Conservation (phyloP, 179 eudicot genomes). For the Beta macrorhiza region DNA sequence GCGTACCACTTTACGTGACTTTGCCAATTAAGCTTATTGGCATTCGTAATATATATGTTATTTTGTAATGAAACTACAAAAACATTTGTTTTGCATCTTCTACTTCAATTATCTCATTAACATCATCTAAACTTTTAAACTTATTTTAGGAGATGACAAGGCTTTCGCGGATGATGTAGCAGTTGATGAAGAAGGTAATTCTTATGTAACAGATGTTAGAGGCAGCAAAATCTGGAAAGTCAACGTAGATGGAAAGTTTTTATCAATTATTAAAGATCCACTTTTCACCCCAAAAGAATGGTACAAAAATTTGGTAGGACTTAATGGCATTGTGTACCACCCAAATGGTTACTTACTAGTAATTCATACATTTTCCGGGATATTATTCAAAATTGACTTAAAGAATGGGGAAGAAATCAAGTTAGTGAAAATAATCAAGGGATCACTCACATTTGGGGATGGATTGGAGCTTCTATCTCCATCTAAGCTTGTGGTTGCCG, state of each 20-base stretch:
- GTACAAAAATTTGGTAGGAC: conserved; percentile 64
- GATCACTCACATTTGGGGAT: conserved; percentile 57
- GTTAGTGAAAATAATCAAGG: conserved; percentile 42
- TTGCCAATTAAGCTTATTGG: no score
- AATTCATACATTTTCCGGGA: conserved; percentile 64
- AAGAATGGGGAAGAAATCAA: conserved; percentile 39
- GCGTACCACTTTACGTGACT: no score
- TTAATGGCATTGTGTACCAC: conserved; percentile 83
- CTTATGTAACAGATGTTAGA: conserved; percentile 69
- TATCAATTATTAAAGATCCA: conserved; percentile 52
- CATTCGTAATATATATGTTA: no score
- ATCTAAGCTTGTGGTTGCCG: conserved; percentile 66
- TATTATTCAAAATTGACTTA: conserved; percentile 54
- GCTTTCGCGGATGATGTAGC: conserved; percentile 85
- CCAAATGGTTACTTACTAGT: conserved; percentile 78
- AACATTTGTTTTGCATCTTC: no score
- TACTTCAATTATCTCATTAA: no score
- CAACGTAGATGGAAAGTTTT: conserved; percentile 47
- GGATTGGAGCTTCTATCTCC: conserved; percentile 77
- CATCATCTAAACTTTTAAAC: no score
- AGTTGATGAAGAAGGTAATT: conserved; percentile 68
- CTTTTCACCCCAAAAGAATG: conserved; percentile 67
- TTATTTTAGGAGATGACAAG: conserved; percentile 52
- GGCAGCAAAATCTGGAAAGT: conserved; percentile 78
- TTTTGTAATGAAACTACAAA: no score